Evolutionary conservation across 2,329 filamentous ascomycete species (phyloP), one percentile per base, ranked within the genome.

Genomic region (Amylocarpus encephaloides): DNA sequence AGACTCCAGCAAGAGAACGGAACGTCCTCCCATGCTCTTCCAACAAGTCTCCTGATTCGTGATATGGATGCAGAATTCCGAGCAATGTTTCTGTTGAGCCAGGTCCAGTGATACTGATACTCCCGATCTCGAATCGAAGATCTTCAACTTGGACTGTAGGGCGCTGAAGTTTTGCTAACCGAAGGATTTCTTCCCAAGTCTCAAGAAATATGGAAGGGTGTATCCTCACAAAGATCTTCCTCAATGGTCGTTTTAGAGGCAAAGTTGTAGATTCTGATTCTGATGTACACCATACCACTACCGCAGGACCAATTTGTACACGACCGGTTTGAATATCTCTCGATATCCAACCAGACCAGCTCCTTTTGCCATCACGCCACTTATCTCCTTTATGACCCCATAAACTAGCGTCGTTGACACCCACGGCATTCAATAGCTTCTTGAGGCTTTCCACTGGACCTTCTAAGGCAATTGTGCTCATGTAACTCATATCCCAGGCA

Each of bases 401-500:
- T 19, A 80, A 70, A 13, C 77, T 73, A 12, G 80, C 74, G 16
- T 80, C 75, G 1, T 71, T 71, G 40, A 89, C 67, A 1, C 86
- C 83, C 1, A 95, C 60, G 5, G 74, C 75, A 61, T 73, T 80
- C 32, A 97, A 66, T 9, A 92, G 73, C 34, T 78, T 77, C 49
- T 82, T 73, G 36, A 95, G 71, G 47, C 83, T 83, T 29, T 72
- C 68, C 36, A 79, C 71, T 12, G 73, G 70, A 0, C 91, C 93
- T 58, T 85, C 83, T 3, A 97, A 66, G 12, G 84, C 78, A 57
- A 97, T 85, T 1, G 89, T 95, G 59, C 88, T 87, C 73, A 93
- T 86, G 66, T 96, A 98, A 66, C 91, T 97, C 73, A 82, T 88
- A 68, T 98, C 93, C 90, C 92, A 97, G 1, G 83, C 83, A 39